Evolutionary conservation across 805 yeast genomes (phyloP).

Genomic region (Komagataella pastoris): DNA sequence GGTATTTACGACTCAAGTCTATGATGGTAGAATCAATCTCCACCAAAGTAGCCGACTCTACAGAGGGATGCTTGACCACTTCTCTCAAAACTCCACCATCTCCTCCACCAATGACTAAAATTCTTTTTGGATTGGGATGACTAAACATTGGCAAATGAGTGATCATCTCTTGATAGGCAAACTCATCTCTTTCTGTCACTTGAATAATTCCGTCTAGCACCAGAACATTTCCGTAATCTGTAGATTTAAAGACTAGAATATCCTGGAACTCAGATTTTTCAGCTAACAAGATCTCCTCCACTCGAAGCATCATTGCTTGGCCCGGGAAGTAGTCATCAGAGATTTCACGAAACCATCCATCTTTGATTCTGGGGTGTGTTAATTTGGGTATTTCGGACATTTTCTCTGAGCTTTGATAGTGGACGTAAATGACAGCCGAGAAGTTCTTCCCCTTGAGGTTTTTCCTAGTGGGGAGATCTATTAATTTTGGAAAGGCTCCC

Average conservation of each 20-base stretch:
- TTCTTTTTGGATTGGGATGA: constrained; percentile 90
- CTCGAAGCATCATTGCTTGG: constrained; percentile 88
- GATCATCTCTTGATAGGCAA: constrained; percentile 97
- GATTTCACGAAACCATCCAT: constrained; percentile 96
- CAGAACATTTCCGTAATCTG: constrained; percentile 89
- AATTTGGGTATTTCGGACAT: constrained; percentile 15
- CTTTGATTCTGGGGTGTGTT: constrained; percentile 46
- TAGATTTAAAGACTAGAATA: constrained; percentile 82
- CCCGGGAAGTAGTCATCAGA: constrained; percentile 99
- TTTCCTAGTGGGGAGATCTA: neutral
- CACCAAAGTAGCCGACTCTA: constrained; percentile 83
- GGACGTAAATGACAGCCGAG: neutral
- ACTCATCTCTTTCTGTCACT: constrained; percentile 95
- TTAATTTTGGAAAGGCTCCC: neutral
- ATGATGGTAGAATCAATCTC: constrained; percentile 95
- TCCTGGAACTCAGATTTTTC: constrained; percentile 89
- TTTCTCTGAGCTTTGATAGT: neutral
- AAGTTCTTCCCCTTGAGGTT: neutral
- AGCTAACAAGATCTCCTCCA: constrained; percentile 73
- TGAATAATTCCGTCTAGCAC: constrained; percentile 93
- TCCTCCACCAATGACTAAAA: constrained; percentile 95
- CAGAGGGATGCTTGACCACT: constrained; percentile 74
- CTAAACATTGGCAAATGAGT: constrained; percentile 85
- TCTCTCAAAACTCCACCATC: constrained; percentile 98
- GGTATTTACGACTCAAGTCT: constrained; percentile 69